Base-by-base conservation (phyloP, 2,329 filamentous ascomycete genomes). In the Fonsecaea pedrosoi region DNA sequence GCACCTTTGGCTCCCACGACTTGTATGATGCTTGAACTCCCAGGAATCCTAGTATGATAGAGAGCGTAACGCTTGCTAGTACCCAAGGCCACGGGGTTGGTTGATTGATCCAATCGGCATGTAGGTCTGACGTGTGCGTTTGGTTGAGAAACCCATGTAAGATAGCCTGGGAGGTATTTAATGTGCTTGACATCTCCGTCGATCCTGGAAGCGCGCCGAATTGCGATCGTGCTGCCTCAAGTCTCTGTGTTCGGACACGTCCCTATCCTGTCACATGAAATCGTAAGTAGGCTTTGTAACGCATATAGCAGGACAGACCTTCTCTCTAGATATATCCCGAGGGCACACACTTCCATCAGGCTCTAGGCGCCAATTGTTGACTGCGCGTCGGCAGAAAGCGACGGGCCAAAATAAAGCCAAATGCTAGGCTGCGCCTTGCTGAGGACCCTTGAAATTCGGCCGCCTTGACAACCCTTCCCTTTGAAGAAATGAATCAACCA, bases 31-130 rank as follows among this genome's bases (percentile, higher is more conserved):
- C 60, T 62, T 62, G 59, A 8, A 66, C 64, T 34, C 64, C 64
- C 5, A 66, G 60, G 25, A 66, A 66, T 8, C 64, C 64, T 13
- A 66, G 64, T 12, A 66, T 42, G 40, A 66, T 66, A 9, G 64
- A 66, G 4, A 66, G 45, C 1, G 32, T 38, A 32, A 63, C 64
- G 42, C 64, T 66, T 6, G 59, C 64, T 4, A 62, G 56, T 13
- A 66, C 64, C 45, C 53, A 66, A 34, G 64, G 64, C 64, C 64
- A 66, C 12, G 64, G 64, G 15, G 64, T 66, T 12, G 64, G 64
- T 9, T 54, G 54, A 13, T 48, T 54, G 12, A 62, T 35, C 64
- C 64, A 66, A n/a, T 57, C 32, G 62, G 64, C 59, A 21, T 62
- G 21, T 9, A 62, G 54, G 37, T 38, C 35, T 21, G 64, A 66